These are phyloP conservation scores for Penicillium canescens DNA, from an alignment of 495 filamentous ascomycete genomes.

Conservation along the genomic window DNA sequence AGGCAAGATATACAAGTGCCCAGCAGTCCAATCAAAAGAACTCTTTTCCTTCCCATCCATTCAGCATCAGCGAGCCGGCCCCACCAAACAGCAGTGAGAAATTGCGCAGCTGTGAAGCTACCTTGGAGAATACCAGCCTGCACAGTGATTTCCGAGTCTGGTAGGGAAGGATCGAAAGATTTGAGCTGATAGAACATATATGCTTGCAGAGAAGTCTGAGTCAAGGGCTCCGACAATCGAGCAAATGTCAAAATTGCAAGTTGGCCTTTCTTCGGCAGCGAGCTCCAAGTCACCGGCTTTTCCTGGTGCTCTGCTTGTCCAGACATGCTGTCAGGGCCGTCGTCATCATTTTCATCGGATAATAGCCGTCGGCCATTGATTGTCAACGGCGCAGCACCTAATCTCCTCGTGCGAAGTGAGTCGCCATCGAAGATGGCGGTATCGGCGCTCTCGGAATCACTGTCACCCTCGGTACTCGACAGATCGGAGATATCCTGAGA, in stretches of 20 bases:
- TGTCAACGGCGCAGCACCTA: slow-evolving; percentile 16
- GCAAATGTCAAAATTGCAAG: slow-evolving; percentile 72
- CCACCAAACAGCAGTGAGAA: slow-evolving; percentile 77
- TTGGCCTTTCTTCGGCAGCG: slow-evolving; percentile 73
- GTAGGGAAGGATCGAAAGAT: slow-evolving; percentile 63
- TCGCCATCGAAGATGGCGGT: slow-evolving; percentile 17
- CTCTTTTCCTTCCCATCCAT: slow-evolving; percentile 71
- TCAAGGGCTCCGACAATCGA: slow-evolving; percentile 75
- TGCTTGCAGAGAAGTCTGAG: slow-evolving; percentile 72
- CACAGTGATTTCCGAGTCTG: slow-evolving; percentile 66
- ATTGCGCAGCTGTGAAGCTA: slow-evolving; percentile 77
- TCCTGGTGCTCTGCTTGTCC: slow-evolving; percentile 16
- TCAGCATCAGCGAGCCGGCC: slow-evolving; percentile 71
- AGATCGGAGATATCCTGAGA: background rate
- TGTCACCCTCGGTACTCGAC: slow-evolving; percentile 6
- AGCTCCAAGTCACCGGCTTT: slow-evolving; percentile 62
- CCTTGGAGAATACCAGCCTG: slow-evolving; percentile 77
- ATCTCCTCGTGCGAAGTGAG: slow-evolving; percentile 5
- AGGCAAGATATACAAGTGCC: slow-evolving; percentile 71
- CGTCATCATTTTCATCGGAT: slow-evolving; percentile 15
- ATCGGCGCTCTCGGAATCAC: slow-evolving; percentile 17
- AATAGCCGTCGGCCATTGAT: slow-evolving; percentile 21
- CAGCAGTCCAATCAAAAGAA: slow-evolving; percentile 71
- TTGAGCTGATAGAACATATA: slow-evolving; percentile 76
- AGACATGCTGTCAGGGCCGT: slow-evolving; percentile 14